A percentile compares a stretch with the other conserved stretches of the same genome.
Evolutionary conservation across 1,284 basidiomycete species (phyloP).

Genomic region (Boletus mariae): DNA sequence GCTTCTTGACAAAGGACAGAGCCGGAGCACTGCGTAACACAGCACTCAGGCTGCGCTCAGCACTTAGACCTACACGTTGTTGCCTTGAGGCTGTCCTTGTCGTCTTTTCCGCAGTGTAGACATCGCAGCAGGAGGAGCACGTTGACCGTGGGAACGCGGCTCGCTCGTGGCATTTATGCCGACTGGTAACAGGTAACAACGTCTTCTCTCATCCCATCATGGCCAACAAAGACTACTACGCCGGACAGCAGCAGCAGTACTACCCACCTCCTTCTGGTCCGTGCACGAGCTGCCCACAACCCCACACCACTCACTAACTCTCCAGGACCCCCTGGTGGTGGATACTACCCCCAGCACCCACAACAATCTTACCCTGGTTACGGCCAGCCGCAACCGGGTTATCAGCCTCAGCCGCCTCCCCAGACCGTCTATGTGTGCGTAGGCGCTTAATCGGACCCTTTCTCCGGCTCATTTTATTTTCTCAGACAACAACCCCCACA

Average conservation of each 20-base stretch:
- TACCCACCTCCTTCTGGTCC: conserved; percentile 62
- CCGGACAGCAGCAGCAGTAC: conserved; percentile 50
- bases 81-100: conserved; percentile 24
- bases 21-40: conserved; percentile 12
- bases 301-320: conserved; percentile 6
- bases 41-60: conserved; percentile 7
- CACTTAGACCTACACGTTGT: conserved; percentile 10
- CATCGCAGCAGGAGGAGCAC: background rate
- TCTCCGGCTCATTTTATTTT: conserved; percentile 11
- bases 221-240: conserved; percentile 76
- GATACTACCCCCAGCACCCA: conserved; percentile 74
- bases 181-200: background rate
- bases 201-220: conserved; percentile 36
- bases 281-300: conserved; percentile 10
- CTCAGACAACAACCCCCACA: conserved; percentile 53
- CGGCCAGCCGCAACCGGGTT: conserved; percentile 34
- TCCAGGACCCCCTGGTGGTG: conserved; percentile 55
- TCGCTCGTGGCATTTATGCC: conserved; percentile 26
- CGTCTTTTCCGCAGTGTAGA: background rate
- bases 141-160: conserved; percentile 20
- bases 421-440: conserved; percentile 72
- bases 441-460: background rate
- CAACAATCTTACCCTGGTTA: conserved; percentile 59
- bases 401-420: conserved; percentile 66
- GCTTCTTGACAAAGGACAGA: too few relatives aligned